Percentiles rank a stretch among this genome's conserved stretches.
These are phyloP conservation scores for Amauroascus niger DNA, from an alignment of 2,329 filamentous ascomycete species.

Conservation along the genomic window DNA sequence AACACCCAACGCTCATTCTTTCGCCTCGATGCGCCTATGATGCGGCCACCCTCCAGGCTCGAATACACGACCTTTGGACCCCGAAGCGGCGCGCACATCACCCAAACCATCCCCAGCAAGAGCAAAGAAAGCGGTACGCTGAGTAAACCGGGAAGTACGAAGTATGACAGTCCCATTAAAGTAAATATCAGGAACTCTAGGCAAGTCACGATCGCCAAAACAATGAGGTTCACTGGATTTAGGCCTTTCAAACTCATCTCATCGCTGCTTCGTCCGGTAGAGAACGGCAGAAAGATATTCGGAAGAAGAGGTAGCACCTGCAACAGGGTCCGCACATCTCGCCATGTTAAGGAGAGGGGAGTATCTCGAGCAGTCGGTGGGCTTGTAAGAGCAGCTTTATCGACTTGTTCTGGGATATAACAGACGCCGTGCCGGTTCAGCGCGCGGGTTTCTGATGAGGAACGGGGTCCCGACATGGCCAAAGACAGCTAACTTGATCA, in stretches of 20 bases:
- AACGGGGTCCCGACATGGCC: background rate
- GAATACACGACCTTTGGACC: conserved; percentile 10
- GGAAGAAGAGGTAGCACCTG: conserved; percentile 13
- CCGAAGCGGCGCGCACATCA: conserved; percentile 12
- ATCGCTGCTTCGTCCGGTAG: conserved; percentile 7
- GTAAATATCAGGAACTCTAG: conserved; percentile 11
- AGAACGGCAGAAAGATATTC: conserved; percentile 12
- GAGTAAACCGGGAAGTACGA: conserved; percentile 15
- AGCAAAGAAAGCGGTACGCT: conserved; percentile 6
- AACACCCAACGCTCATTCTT: conserved; percentile 18
- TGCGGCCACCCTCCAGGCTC: background rate
- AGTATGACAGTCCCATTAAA: background rate
- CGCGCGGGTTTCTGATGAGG: background rate
- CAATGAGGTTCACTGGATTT: conserved; percentile 12
- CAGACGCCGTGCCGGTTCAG: background rate
- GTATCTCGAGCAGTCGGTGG: conserved; percentile 15
- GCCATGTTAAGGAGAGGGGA: conserved; percentile 10
- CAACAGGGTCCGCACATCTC: conserved; percentile 14
- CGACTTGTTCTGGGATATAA: conserved; percentile 16
- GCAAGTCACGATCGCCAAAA: conserved; percentile 9
- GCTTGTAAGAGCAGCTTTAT: conserved; percentile 10
- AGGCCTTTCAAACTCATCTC: conserved; percentile 12
- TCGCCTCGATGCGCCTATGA: background rate
- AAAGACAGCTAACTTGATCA: no score
- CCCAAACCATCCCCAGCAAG: conserved; percentile 7